Percentiles rank a stretch among this genome's conserved stretches.
Evolutionary conservation across 2,329 filamentous ascomycete genomes (phyloP).

Genomic region (Escovopsis sp.): DNA sequence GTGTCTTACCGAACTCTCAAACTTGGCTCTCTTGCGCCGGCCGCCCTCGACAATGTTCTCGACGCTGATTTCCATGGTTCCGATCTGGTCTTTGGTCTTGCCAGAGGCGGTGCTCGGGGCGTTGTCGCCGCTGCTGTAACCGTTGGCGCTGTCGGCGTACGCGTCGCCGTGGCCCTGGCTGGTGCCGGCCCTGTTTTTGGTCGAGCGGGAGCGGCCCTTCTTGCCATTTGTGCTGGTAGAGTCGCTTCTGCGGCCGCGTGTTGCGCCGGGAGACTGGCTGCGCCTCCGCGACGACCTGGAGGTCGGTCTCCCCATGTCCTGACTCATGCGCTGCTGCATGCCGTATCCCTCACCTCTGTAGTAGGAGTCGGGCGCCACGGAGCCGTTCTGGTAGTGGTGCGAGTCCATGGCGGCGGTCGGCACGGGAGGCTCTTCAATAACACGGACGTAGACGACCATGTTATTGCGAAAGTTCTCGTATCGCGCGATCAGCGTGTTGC

Average conservation of each 20-base stretch:
- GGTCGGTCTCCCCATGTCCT: constrained; percentile 50
- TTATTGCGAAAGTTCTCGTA: constrained; percentile 92
- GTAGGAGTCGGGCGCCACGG: constrained; percentile 35
- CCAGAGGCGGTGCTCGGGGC: constrained; percentile 58
- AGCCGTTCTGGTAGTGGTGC: constrained; percentile 35
- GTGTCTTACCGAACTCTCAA: constrained; percentile 82
- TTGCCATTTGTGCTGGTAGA: constrained; percentile 50
- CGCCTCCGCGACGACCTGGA: constrained; percentile 61
- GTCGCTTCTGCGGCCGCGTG: constrained; percentile 59
- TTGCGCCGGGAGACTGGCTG: constrained; percentile 59
- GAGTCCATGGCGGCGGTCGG: constrained; percentile 34
- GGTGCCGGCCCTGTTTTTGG: constrained; percentile 41
- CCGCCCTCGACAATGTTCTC: constrained; percentile 98
- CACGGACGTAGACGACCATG: constrained; percentile 86
- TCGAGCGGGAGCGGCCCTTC: constrained; percentile 53
- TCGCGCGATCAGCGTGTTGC: constrained; percentile 81
- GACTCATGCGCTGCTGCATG: constrained; percentile 39
- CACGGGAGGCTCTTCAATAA: constrained; percentile 47
- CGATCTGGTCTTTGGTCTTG: constrained; percentile 71
- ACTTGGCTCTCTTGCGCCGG: constrained; percentile 84
- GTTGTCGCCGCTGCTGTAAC: constrained; percentile 79
- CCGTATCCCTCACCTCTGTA: constrained; percentile 39
- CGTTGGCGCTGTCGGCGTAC: constrained; percentile 50
- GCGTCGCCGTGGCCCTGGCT: constrained; percentile 35
- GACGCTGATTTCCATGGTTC: constrained; percentile 91